phyloP scores from a whole-genome alignment of 2,329 filamentous ascomycete genomes.

The Pseudogymnoascus sp. region DNA sequence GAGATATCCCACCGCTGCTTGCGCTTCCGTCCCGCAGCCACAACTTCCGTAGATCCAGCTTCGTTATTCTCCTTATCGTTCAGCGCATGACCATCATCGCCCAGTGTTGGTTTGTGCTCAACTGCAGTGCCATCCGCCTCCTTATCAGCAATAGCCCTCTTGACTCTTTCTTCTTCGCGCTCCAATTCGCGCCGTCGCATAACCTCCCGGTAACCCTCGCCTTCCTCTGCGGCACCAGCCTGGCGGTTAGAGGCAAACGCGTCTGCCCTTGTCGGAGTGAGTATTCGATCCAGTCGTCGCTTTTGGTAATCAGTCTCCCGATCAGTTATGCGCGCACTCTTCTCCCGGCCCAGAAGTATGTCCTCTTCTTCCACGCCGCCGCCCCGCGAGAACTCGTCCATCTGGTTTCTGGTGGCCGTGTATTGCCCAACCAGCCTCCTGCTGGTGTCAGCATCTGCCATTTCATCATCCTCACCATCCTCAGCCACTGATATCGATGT shows the following conservation, averaged over 20 bases:
- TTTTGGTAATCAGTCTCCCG: slow-evolving; percentile 98
- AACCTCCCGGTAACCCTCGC: slow-evolving; percentile 76
- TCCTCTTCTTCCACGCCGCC: slow-evolving; percentile 87
- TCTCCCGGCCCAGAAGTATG: slow-evolving; percentile 74
- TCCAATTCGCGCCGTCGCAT: slow-evolving; percentile 90
- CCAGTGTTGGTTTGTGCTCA: slow-evolving; percentile 67
- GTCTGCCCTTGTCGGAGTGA: slow-evolving; percentile 80
- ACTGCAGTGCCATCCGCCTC: slow-evolving; percentile 46
- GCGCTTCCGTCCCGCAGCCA: slow-evolving; percentile 61
- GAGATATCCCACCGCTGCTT: slow-evolving; percentile 93
- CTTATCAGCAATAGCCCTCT: slow-evolving; percentile 67
- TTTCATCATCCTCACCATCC: slow-evolving; percentile 71
- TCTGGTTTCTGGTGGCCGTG: slow-evolving; percentile 83
- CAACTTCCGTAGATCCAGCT: slow-evolving; percentile 57
- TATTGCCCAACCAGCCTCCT: slow-evolving; percentile 87
- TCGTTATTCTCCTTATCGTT: slow-evolving; percentile 66
- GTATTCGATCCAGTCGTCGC: slow-evolving; percentile 77
- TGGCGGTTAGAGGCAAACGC: slow-evolving; percentile 72
- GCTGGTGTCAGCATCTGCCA: slow-evolving; percentile 64
- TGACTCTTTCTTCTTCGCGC: slow-evolving; percentile 83
- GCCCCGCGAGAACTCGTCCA: slow-evolving; percentile 86
- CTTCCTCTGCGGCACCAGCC: slow-evolving; percentile 58
- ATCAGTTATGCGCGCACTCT: slow-evolving; percentile 82
- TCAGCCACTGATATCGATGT: slow-evolving; percentile 75
- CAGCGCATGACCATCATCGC: slow-evolving; percentile 41